Evolutionary conservation across 257 asterid genomes (phyloP), one percentile per base, ranked within the genome.

Genomic region (Dorcoceras hygrometricum): DNA sequence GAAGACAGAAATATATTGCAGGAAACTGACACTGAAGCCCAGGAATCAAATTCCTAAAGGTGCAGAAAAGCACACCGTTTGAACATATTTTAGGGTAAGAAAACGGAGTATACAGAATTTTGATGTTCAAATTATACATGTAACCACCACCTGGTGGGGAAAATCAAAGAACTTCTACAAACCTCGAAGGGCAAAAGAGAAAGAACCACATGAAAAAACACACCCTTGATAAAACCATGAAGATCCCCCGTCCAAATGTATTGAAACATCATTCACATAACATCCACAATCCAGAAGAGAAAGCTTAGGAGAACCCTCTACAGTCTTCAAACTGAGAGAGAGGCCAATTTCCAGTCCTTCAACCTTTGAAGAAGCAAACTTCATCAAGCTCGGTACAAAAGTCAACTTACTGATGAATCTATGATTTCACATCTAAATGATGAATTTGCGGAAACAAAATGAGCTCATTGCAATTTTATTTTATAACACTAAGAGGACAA

Each of bases 211-310:
- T 16, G 54, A 16, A 56, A 67, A 60, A 26, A 58, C 24, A 65
- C 83, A 94, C 99, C 99, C 90, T 86, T 94, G 96, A 76, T 94
- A 94, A 71, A 94, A 82, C 98, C 99, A 94, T 1, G 99, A 88
- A 20, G 98, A 96, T 81, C 99, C 98, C 27, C 99, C 99, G 25
- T 84, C 74, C 88, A 94, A 79, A 66, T 82, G 70, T 79, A 94
- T 88, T 59, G 86, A 79, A 62, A 94, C 77, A 74, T 71, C 80
- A 39, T 76, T 75, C 73, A 94, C 96, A 58, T 86, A 81, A 72
- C 99, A 87, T 59, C 95, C 97, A 78, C 89, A 85, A 6, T 88
- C 97, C 82, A 85, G 72, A 66, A 89, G 84, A 67, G 94, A 79
- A 63, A 94, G 78, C 82, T 77, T 63, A 59, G 89, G 85, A 63